Conservation (phyloP, 2,329 filamentous ascomycete genomes). For the Colletotrichum endophyticum region DNA sequence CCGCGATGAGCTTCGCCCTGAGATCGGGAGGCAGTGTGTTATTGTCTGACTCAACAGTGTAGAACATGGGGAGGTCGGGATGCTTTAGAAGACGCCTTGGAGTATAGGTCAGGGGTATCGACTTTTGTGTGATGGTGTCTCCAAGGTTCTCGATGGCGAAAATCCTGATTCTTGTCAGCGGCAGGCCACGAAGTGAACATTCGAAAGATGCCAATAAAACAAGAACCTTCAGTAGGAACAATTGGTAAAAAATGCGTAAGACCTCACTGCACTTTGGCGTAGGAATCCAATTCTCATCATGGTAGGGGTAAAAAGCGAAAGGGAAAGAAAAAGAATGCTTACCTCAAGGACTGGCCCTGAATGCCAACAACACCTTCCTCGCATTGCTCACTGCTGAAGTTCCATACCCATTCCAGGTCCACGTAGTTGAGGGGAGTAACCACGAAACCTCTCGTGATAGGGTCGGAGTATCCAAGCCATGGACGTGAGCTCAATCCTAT, state of each 20-base stretch:
- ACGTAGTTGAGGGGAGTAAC: constrained; percentile 91
- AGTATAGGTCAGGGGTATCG: constrained; percentile 86
- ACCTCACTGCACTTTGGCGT: constrained; percentile 61
- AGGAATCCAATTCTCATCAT: constrained; percentile 73
- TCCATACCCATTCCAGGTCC: constrained; percentile 91
- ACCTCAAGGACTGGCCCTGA: constrained; percentile 87
- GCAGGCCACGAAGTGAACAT: constrained; percentile 9
- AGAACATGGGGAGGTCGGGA: constrained; percentile 87
- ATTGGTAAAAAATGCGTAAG: constrained; percentile 71
- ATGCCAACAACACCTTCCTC: constrained; percentile 94
- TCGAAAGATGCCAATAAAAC: neutral
- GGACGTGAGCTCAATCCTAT: constrained; percentile 89
- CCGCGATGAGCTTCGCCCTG: constrained; percentile 73
- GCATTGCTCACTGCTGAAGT: constrained; percentile 94
- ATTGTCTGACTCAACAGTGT: constrained; percentile 92
- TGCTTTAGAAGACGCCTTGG: constrained; percentile 88
- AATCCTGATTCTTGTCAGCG: constrained; percentile 64
- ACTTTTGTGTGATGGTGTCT: constrained; percentile 85
- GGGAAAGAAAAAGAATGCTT: constrained; percentile 39
- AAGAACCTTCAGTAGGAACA: constrained; percentile 88
- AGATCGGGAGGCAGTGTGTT: constrained; percentile 86
- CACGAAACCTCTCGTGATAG: constrained; percentile 85
- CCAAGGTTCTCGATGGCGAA: constrained; percentile 89
- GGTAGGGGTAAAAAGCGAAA: constrained; percentile 31
- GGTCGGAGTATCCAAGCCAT: constrained; percentile 95